phyloP scores from a whole-genome alignment of 148 eudicot species.

The Simmondsia chinensis region DNA sequence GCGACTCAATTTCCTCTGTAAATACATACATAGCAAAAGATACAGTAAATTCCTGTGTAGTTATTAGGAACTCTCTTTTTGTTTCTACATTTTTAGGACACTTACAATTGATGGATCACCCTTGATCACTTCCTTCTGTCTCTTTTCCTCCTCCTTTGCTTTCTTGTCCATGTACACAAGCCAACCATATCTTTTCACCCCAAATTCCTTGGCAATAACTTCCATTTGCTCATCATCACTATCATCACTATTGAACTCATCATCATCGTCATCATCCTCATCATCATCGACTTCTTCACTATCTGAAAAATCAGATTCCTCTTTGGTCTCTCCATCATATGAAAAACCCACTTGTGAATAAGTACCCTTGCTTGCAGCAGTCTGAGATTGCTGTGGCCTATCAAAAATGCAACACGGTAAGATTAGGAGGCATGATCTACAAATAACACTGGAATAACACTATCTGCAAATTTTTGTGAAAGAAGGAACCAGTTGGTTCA shows the following conservation, averaged over 20 bases:
- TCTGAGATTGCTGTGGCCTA: slow-evolving; percentile 61
- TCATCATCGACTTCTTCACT: slow-evolving; percentile 73
- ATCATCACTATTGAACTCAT: slow-evolving; percentile 95
- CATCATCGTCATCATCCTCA: slow-evolving; percentile 77
- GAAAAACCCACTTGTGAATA: slow-evolving; percentile 99
- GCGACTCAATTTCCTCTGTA: slow-evolving; percentile 83
- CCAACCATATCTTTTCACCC: slow-evolving; percentile 98
- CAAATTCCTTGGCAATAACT: slow-evolving; percentile 89
- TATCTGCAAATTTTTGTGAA: too few species aligned
- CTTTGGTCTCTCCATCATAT: slow-evolving; percentile 84
- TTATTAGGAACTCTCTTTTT: too few species aligned
- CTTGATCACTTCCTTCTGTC: slow-evolving; percentile 95
- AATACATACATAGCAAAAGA: slow-evolving; percentile 7
- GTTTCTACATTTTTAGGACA: slow-evolving; percentile 5
- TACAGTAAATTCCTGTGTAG: too few species aligned
- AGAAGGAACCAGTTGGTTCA: too few species aligned
- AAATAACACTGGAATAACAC: too few species aligned
- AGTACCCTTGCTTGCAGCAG: slow-evolving; percentile 74
- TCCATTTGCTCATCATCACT: slow-evolving; percentile 97
- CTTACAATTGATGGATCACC: slow-evolving; percentile 98
- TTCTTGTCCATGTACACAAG: slow-evolving; percentile 97
- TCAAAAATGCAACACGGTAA: too few species aligned
- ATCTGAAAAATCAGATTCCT: slow-evolving; percentile 53
- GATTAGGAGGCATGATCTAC: too few species aligned
- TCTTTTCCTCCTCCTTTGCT: slow-evolving; percentile 91